Conservation (phyloP, 768 basidiomycete genomes). For the Tricholoma bakamatsutake region DNA sequence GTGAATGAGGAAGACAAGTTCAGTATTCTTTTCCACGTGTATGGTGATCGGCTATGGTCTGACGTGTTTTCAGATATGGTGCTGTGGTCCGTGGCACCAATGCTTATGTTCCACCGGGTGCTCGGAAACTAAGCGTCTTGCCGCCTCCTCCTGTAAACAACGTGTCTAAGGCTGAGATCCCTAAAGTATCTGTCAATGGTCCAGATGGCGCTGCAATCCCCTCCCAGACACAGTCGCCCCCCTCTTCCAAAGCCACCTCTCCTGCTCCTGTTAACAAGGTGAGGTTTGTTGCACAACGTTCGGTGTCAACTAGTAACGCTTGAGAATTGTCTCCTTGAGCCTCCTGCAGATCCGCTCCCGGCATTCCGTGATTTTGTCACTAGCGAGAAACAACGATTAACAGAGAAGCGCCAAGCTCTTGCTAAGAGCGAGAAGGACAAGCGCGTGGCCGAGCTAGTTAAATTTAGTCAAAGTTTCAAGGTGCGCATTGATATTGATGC, state of each 20-base stretch:
- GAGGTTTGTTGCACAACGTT: conserved; percentile 8
- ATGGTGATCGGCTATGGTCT: conserved; percentile 16
- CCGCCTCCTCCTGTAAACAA: conserved; percentile 23
- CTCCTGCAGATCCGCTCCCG: conserved; percentile 68
- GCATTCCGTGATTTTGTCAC: conserved; percentile 93
- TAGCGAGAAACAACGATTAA: conserved; percentile 83
- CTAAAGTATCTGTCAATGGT: conserved; percentile 71
- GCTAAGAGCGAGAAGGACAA: conserved; percentile 94
- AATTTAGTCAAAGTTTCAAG: conserved; percentile 94
- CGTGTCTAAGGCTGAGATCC: conserved; percentile 44
- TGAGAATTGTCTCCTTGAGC: conserved; percentile 29
- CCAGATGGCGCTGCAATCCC: conserved; percentile 60
- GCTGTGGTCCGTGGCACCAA: conserved; percentile 85
- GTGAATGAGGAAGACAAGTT: conserved; percentile 96
- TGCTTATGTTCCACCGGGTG: conserved; percentile 93
- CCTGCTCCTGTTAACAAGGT: conserved; percentile 61
- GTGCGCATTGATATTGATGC: conserved; percentile 34
- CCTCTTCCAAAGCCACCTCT: conserved; percentile 58
- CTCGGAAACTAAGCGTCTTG: conserved; percentile 45
- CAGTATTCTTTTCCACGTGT: conserved; percentile 20
- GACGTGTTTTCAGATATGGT: conserved; percentile 58
- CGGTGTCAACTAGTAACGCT: not conserved
- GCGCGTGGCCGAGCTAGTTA: conserved; percentile 86
- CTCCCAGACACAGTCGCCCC: conserved; percentile 35
- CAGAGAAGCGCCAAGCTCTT: conserved; percentile 85